These are phyloP conservation scores for Sugiyamaella paludigena DNA, from an alignment of 1,139 yeast species.

Conservation along the genomic window DNA sequence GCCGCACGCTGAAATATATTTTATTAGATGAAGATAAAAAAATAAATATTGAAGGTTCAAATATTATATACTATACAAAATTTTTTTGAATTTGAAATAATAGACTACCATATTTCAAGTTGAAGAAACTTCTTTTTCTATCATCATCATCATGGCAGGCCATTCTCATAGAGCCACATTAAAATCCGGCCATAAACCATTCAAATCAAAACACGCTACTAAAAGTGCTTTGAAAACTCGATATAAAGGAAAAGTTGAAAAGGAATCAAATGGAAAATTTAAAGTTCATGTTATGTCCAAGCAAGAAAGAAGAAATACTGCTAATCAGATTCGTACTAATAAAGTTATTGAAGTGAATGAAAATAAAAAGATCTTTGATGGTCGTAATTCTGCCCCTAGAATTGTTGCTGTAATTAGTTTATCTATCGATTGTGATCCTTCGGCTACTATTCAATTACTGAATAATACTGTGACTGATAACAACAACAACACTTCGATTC, in stretches of 20 bases:
- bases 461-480: slow-evolving; percentile 26
- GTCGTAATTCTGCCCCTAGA: slow-evolving; percentile 75
- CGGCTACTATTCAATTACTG: slow-evolving; percentile 52
- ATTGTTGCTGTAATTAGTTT: slow-evolving; percentile 78
- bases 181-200: slow-evolving; percentile 82
- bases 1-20: no score
- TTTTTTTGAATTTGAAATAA: no score
- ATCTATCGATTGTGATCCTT: slow-evolving; percentile 65
- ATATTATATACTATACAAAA: no score
- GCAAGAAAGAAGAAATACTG: slow-evolving; percentile 71
- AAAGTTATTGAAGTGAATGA: slow-evolving; percentile 53
- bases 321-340: slow-evolving; percentile 72
- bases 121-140: no score
- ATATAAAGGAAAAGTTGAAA: slow-evolving; percentile 86
- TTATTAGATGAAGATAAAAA: no score
- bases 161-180: slow-evolving; percentile 67
- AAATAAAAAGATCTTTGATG: slow-evolving; percentile 70
- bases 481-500: slow-evolving; percentile 26
- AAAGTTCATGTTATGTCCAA: slow-evolving; percentile 47
- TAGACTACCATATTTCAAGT: no score
- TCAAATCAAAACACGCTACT: slow-evolving; percentile 88
- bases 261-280: slow-evolving; percentile 45
- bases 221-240: slow-evolving; percentile 80
- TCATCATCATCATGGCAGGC: slow-evolving; percentile 9
- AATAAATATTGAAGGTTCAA: no score